Evolutionary conservation across 2,329 filamentous ascomycete genomes (phyloP).

Genomic region (Emergomyces orientalis): DNA sequence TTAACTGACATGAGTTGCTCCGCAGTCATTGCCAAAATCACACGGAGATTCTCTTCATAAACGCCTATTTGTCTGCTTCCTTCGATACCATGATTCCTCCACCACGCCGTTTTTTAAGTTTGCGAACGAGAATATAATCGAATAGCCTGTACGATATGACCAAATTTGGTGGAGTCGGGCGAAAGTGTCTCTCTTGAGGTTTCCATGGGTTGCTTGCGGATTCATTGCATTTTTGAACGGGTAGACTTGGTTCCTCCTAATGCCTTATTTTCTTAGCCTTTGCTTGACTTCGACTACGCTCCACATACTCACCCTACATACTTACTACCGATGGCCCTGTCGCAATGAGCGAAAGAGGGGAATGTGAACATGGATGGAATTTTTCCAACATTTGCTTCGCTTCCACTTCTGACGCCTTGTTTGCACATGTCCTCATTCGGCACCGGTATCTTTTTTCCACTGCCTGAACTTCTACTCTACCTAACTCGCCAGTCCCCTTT

Average conservation of each 20-base stretch:
- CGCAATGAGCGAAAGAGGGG: not conserved
- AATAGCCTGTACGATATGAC: constrained; percentile 4
- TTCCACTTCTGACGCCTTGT: not conserved
- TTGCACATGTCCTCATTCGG: not conserved
- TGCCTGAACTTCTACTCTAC: not conserved
- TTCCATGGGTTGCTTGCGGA: not conserved
- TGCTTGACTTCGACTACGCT: constrained; percentile 4
- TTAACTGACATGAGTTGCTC: constrained; percentile 17
- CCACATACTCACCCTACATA: not conserved
- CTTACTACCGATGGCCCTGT: not conserved
- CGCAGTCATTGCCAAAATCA: constrained; percentile 87
- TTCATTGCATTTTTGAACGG: not conserved
- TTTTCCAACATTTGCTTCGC: not conserved
- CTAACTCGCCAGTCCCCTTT: not conserved
- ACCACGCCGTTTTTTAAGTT: not conserved
- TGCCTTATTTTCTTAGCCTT: not conserved
- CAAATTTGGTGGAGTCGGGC: not conserved
- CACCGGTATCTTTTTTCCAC: not conserved
- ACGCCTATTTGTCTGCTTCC: constrained; percentile 5
- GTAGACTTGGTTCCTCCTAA: not conserved
- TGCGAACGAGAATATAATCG: not conserved
- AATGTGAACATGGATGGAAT: not conserved
- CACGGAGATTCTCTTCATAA: constrained; percentile 67
- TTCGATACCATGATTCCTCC: constrained; percentile 1
- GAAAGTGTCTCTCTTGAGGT: not conserved